Evolutionary conservation across 164 flowering plant species (phyloP).

Genomic region (Aristolochia contorta): DNA sequence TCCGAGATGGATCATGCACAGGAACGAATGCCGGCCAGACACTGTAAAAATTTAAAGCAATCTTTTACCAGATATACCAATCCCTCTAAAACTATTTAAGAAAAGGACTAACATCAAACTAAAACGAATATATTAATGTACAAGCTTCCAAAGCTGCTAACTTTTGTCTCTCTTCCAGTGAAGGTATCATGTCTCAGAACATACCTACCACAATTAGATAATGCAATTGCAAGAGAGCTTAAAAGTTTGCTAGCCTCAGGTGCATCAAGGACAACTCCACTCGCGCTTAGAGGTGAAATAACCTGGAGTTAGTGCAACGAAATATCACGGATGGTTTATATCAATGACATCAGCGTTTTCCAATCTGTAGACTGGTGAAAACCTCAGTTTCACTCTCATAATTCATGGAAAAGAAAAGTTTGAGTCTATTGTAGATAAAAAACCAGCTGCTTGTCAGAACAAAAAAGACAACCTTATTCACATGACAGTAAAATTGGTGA

Average conservation of each 20-base stretch:
- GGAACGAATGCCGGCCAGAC: constrained; percentile 98
- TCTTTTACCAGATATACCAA: too few relatives aligned
- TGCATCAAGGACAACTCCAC: constrained; percentile 92
- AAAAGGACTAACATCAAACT: too few relatives aligned
- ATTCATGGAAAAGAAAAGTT: background rate
- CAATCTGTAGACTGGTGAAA: background rate
- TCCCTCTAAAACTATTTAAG: too few relatives aligned
- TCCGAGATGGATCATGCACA: constrained; percentile 89
- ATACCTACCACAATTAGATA: constrained; percentile 86
- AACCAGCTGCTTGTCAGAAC: background rate
- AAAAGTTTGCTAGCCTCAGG: constrained; percentile 94
- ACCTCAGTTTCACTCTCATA: background rate
- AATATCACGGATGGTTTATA: too few relatives aligned
- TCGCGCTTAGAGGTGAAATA: constrained; percentile 88
- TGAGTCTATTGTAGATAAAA: background rate
- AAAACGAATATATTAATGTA: too few relatives aligned
- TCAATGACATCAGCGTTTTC: too few relatives aligned
- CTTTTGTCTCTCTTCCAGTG: too few relatives aligned
- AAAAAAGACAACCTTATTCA: background rate
- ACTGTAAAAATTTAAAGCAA: constrained; percentile 26
- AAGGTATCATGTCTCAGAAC: background rate
- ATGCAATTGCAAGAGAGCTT: constrained; percentile 89
- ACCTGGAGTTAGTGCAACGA: constrained; percentile 32
- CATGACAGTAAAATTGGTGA: background rate
- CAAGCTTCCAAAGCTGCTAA: too few relatives aligned